phyloP scores from a whole-genome alignment of 78 protist species.

The Trichosphaerium sp. region DNA sequence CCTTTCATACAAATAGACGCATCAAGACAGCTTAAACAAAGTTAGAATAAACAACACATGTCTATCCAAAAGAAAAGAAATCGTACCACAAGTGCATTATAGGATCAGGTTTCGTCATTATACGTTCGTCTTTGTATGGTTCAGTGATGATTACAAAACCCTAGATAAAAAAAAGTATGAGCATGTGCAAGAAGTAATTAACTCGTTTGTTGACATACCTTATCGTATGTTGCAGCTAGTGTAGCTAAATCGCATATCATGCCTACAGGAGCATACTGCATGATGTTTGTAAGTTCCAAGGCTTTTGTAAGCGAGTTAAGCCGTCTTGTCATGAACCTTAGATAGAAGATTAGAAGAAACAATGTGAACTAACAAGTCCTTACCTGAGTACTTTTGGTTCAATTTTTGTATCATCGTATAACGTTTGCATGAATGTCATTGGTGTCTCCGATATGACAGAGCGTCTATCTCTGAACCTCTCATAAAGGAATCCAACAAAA shows the following conservation, averaged over 20 bases:
- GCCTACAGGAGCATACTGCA: conserved; percentile 55
- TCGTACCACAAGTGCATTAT: conserved; percentile 39
- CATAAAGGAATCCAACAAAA: conserved; percentile 57
- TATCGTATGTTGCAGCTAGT: conserved; percentile 71
- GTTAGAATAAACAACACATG: background rate
- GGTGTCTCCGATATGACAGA: conserved; percentile 55
- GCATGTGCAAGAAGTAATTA: background rate
- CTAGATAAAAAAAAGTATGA: background rate
- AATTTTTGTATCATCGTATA: background rate
- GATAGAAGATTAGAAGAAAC: background rate
- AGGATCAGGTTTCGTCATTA: conserved; percentile 44
- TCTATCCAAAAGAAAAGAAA: background rate
- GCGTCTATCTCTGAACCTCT: conserved; percentile 11
- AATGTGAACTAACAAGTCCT: background rate
- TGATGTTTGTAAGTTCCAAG: conserved; percentile 65
- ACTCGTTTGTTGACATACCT: conserved; percentile 1
- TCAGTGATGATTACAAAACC: conserved; percentile 83
- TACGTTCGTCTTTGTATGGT: conserved; percentile 60
- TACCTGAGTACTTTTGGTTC: conserved; percentile 12
- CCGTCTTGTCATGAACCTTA: conserved; percentile 59
- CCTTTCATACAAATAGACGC: conserved; percentile 88
- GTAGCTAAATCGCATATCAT: conserved; percentile 75
- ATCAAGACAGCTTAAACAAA: conserved; percentile 74
- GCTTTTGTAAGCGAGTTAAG: conserved; percentile 81
- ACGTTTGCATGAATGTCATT: conserved; percentile 28